Base-by-base conservation (phyloP, 2,329 filamentous ascomycete species). In the Microascus cirrosus region DNA sequence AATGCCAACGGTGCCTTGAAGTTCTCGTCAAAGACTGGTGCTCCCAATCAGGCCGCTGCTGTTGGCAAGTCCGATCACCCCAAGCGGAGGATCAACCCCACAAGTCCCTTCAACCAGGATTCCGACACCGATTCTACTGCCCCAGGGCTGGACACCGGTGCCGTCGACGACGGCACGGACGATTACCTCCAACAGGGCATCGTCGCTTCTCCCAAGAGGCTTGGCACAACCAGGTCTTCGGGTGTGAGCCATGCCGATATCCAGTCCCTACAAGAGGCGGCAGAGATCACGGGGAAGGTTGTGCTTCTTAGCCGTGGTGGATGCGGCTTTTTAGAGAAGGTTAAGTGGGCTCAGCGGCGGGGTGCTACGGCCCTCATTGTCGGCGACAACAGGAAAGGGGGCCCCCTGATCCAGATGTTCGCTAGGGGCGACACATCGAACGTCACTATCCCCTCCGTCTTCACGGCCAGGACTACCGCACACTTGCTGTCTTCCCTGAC, bases 371-470 rank as follows among this genome's bases (percentile, higher is more conserved):
- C 90, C 39, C 77, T 99, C 60, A 95, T 99, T 62, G 92, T 99
- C 2, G 94, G 94, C 28, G 94, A 99, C 70, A 89, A 96, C 69
- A 87, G 89, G 59, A 88, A 89, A 61, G 93, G 93, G 52, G 92
- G 91, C 3, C 88, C 88, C 39, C 75, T 99, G 61, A 89, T 97
- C 55, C 94, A 95, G 65, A 99, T 99, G 94, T 97, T 96, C 70
- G 94, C 94, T n/a, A 85, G 89, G 66, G 94, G 93, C 42, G 92
- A 97, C 68, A 96, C 93, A 3, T 95, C 92, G 36, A 96, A 96
- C 66, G 83, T 97, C 63, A 90, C 90, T 0, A 96, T 99, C 57
- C 92, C 94, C 1, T 90, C 94, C 0, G 79, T 97, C 11, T 99
- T 99, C 71, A 97, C 94, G 0, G 95, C 93, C 0, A 85, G 94